A percentile compares a stretch with the other conserved stretches of the same genome.
Evolutionary conservation across 2,329 filamentous ascomycete genomes (phyloP).

Genomic region (Bipolaris oryzae): DNA sequence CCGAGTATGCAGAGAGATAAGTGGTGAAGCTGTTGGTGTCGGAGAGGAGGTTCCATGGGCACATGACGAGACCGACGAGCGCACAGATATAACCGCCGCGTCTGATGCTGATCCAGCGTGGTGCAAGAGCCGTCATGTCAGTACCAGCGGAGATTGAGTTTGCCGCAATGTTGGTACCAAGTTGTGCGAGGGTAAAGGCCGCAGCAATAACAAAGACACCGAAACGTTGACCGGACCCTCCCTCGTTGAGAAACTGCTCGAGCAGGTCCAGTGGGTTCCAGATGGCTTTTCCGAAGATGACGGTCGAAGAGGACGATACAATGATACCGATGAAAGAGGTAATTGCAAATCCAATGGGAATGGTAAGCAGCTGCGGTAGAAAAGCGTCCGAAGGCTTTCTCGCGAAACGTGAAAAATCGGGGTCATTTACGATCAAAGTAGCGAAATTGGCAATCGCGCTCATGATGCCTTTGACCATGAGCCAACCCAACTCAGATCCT

Average conservation of each 20-base stretch:
- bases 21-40: slow-evolving; percentile 84
- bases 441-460: slow-evolving; percentile 89
- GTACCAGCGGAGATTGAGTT: slow-evolving; percentile 85
- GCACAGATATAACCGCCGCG: slow-evolving; percentile 88
- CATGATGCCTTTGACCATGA: slow-evolving; percentile 85
- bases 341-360: slow-evolving; percentile 59
- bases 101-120: slow-evolving; percentile 81
- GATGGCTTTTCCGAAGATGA: slow-evolving; percentile 51
- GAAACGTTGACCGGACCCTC: slow-evolving; percentile 50
- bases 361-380: slow-evolving; percentile 73
- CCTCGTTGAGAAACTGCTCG: slow-evolving; percentile 50
- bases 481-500: slow-evolving; percentile 78
- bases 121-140: slow-evolving; percentile 79
- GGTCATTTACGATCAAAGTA: slow-evolving; percentile 79
- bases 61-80: slow-evolving; percentile 79
- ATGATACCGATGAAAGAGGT: slow-evolving; percentile 78
- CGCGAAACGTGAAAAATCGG: slow-evolving; percentile 86
- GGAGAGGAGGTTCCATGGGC: slow-evolving; percentile 80
- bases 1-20: slow-evolving; percentile 88
- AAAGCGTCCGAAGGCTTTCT: slow-evolving; percentile 75
- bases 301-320: slow-evolving; percentile 54
- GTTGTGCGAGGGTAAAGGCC: slow-evolving; percentile 69
- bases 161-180: slow-evolving; percentile 86
- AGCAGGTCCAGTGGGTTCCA: slow-evolving; percentile 53
- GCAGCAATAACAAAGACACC: slow-evolving; percentile 62